These are phyloP conservation scores for Hypoxylon sp. DNA, from an alignment of 2,329 filamentous ascomycete species.

Conservation along the genomic window DNA sequence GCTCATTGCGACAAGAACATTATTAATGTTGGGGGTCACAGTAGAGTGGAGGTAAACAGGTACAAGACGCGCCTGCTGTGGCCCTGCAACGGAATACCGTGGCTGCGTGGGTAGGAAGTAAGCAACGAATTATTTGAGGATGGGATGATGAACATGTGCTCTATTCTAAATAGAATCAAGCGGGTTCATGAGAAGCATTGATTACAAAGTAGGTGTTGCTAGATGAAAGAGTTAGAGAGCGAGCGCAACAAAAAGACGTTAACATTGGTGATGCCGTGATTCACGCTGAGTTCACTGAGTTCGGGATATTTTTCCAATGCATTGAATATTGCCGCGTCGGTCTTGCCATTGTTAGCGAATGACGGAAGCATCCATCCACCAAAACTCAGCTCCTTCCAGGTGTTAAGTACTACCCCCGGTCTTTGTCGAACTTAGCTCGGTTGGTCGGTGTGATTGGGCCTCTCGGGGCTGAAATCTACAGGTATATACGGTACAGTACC, in stretches of 20 bases:
- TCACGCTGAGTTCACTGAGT: conserved; percentile 13
- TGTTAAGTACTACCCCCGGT: conserved; percentile 1
- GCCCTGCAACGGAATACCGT: conserved; percentile 27
- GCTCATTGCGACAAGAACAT: conserved; percentile 48
- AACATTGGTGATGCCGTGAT: conserved; percentile 24
- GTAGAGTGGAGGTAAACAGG: conserved; percentile 24
- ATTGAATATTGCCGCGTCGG: conserved; percentile 32
- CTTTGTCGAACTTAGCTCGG: neutral
- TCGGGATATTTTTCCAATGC: conserved; percentile 26
- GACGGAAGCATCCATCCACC: conserved; percentile 43
- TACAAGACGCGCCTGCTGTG: conserved; percentile 35
- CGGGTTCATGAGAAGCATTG: neutral
- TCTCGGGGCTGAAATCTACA: conserved; percentile 24
- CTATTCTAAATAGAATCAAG: neutral
- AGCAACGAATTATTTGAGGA: conserved; percentile 23
- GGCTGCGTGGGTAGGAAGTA: conserved; percentile 9
- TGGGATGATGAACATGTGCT: conserved; percentile 25
- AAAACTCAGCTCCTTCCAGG: conserved; percentile 16
- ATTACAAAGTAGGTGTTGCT: neutral
- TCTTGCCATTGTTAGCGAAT: conserved; percentile 35
- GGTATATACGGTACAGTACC: neutral
- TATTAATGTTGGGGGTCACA: conserved; percentile 17
- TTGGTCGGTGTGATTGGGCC: conserved; percentile 2
- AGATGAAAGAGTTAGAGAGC: conserved; percentile 7
- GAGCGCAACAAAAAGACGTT: conserved; percentile 30